Evolutionary conservation across 2,329 filamentous ascomycete genomes (phyloP).

Genomic region (Ceratocystis colombiana): DNA sequence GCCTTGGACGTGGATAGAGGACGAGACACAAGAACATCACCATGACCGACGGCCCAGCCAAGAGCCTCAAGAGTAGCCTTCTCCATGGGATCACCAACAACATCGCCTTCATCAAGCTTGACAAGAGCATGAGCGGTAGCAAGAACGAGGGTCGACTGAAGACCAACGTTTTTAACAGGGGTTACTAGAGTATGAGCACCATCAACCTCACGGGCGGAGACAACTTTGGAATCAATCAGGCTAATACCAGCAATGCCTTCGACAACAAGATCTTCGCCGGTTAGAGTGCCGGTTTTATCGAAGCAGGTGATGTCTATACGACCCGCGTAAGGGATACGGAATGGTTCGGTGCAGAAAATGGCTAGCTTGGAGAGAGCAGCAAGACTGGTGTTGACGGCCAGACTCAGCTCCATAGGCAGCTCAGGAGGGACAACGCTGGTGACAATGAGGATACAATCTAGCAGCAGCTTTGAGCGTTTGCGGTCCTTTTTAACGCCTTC

Average conservation of each 20-base stretch:
- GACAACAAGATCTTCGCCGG: slow-evolving; percentile 91
- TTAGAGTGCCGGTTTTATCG: slow-evolving; percentile 95
- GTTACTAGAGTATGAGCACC: slow-evolving; percentile 74
- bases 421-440: slow-evolving; percentile 98
- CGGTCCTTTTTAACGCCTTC: slow-evolving; percentile 90
- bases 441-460: slow-evolving; percentile 95
- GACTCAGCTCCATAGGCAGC: slow-evolving; percentile 91
- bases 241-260: slow-evolving; percentile 89
- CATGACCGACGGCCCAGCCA: slow-evolving; percentile 84
- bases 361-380: slow-evolving; percentile 89
- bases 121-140: slow-evolving; percentile 93
- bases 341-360: slow-evolving; percentile 98
- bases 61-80: slow-evolving; percentile 85
- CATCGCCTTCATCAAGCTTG: slow-evolving; percentile 90
- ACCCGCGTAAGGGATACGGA: slow-evolving; percentile 92
- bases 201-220: slow-evolving; percentile 58
- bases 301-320: slow-evolving; percentile 96
- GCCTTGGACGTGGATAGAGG: slow-evolving; percentile 36
- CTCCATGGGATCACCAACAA: slow-evolving; percentile 98
- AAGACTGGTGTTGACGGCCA: slow-evolving; percentile 95
- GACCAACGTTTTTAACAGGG: slow-evolving; percentile 56
- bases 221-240: slow-evolving; percentile 52
- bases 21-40: slow-evolving; percentile 71
- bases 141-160: slow-evolving; percentile 84
- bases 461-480: slow-evolving; percentile 91